These are phyloP conservation scores for Nicotiana knightiana DNA, from an alignment of 257 asterid species.

Conservation along the genomic window DNA sequence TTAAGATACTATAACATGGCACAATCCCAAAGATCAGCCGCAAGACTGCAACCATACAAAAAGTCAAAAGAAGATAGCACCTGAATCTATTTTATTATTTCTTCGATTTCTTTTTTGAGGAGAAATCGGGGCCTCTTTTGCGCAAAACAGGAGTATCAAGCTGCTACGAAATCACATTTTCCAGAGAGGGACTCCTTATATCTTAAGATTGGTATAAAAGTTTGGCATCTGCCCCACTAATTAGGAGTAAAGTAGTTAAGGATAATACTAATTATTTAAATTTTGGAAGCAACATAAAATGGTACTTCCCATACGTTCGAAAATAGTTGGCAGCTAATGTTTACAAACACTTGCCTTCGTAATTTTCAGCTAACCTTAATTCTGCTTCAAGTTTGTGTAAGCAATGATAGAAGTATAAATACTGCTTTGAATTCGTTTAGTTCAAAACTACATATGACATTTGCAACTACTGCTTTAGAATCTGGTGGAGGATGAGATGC, in stretches of 20 bases:
- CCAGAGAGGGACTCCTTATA: background rate
- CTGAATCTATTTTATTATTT: background rate
- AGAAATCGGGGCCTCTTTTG: background rate
- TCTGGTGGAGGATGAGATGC: too few species aligned
- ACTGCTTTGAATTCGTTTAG: background rate
- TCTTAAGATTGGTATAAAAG: background rate
- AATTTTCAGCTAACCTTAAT: background rate
- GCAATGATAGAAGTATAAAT: background rate
- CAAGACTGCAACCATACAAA: background rate
- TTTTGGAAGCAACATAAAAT: background rate
- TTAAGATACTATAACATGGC: background rate
- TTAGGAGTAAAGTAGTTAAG: background rate
- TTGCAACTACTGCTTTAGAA: background rate
- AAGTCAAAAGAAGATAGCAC: background rate
- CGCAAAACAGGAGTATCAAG: background rate
- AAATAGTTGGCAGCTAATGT: conserved; percentile 3
- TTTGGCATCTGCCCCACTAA: background rate
- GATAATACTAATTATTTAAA: background rate
- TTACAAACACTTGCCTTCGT: background rate
- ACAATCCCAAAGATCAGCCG: background rate
- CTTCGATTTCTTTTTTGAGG: background rate
- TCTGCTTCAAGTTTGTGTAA: background rate
- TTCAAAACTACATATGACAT: background rate
- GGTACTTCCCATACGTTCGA: background rate
- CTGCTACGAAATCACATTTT: background rate